Evolutionary conservation across 345 rosid genomes (phyloP), one percentile per base, ranked within the genome.

Genomic region (Tarenaya hassleriana): DNA sequence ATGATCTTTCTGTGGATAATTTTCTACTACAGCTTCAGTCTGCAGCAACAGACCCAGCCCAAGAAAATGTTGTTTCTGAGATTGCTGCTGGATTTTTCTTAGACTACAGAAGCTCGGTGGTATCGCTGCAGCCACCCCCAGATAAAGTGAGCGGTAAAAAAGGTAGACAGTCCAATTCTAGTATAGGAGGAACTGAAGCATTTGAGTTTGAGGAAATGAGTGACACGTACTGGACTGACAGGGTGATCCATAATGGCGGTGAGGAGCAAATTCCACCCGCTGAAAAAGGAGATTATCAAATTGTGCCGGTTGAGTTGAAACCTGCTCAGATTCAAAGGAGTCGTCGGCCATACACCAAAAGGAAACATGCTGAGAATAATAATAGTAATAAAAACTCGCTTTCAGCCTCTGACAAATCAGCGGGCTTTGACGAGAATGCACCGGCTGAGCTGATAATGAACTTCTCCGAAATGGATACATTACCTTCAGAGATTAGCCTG

Each of bases 191-290:
- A 55, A 68, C 94, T 1, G 90, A 77, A 71, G 76, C 96, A 58
- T 91, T 84, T 61, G 95, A 87, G 68, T 91, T 87, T 63, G 98
- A 84, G 71, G 96, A 91, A 66, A 77, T 76, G 89, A 84, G 69
- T 35, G 98, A 91, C 63, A 84, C 98, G 51, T 91, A 87, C 47
- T 91, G 98, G 98, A 91, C 92, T 34, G 90, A 87, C 75, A 77
- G 85, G 58, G 73, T 87, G 53, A 77, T 91, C 33, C 80, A 82
- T 62, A 87, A 91, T 72, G 95, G 95, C 37, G 77, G 81, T n/a
- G 95, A 82, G 62, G 96, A 82, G 82, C 87, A 80, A 38, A 82
- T 66, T 10, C 80, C 73, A 56, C 19, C 69, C 16, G 62, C 69
- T 35, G 73, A 61, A 43, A 78, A 68, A 67, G 66, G 61, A 27